A percentile compares a stretch with the other conserved stretches of the same genome.
These are phyloP conservation scores for Solanum gracilifrons DNA, from an alignment of 257 asterid genomes.

Conservation along the genomic window DNA sequence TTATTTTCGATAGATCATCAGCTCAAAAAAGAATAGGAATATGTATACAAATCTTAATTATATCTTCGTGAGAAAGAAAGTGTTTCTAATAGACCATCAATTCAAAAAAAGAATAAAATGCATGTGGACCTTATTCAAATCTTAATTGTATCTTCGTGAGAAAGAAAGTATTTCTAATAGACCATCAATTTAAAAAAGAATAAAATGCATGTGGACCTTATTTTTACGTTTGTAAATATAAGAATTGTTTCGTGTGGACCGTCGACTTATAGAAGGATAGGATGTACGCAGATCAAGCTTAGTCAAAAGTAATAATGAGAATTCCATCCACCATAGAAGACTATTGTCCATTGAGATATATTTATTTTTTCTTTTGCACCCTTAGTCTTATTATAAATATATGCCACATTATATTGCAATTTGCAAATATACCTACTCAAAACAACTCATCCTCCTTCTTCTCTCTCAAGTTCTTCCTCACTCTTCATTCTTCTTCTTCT, in stretches of 20 bases:
- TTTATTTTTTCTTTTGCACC: neutral
- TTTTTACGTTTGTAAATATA: neutral
- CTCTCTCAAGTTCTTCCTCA: neutral
- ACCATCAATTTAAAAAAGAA: neutral
- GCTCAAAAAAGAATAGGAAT: too few relatives aligned
- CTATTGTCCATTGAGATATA: neutral
- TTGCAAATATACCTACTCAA: constrained; percentile 1
- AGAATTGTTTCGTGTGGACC: neutral
- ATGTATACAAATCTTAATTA: too few relatives aligned
- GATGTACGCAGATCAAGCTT: neutral
- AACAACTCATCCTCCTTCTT: neutral
- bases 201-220: fast-evolving
- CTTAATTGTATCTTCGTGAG: too few relatives aligned
- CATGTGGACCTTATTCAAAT: too few relatives aligned
- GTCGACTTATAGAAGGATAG: neutral
- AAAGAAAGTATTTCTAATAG: too few relatives aligned
- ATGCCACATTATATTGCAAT: neutral
- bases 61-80: neutral
- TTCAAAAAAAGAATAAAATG: neutral
- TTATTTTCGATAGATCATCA: too few relatives aligned
- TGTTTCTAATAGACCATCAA: neutral
- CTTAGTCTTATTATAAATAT: constrained; percentile 13
- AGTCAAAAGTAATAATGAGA: constrained; percentile 5
- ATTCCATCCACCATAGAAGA: constrained; percentile 8
- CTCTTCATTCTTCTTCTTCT: neutral